Percentiles rank a stretch among this genome's conserved stretches.
These are phyloP conservation scores for Cladophialophora psammophila DNA, from an alignment of 2,329 filamentous ascomycete genomes.

Conservation along the genomic window DNA sequence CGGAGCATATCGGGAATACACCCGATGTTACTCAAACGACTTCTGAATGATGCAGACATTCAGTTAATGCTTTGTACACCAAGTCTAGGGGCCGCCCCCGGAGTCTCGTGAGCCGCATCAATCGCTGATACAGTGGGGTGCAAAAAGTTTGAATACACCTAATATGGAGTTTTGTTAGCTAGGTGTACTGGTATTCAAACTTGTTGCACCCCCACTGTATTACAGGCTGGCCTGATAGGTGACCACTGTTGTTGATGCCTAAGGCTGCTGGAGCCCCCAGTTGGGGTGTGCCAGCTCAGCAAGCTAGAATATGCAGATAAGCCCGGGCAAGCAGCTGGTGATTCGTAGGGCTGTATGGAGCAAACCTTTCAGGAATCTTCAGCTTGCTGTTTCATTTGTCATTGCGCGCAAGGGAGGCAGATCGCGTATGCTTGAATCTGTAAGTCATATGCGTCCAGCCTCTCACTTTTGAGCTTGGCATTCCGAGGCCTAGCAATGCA, in stretches of 20 bases:
- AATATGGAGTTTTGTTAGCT: too few relatives aligned
- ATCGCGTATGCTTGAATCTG: conserved; percentile 1
- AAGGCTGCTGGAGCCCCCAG: background rate
- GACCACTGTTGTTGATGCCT: background rate
- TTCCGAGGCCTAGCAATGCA: conserved; percentile 9
- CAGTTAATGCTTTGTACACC: background rate
- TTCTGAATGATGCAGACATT: background rate
- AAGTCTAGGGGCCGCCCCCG: background rate
- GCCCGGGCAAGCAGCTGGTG: background rate
- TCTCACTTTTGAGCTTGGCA: conserved; percentile 26
- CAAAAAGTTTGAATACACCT: too few relatives aligned
- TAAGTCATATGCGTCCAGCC: conserved; percentile 19
- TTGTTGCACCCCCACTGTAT: too few relatives aligned
- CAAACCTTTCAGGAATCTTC: background rate
- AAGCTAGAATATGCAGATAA: conserved; percentile 10
- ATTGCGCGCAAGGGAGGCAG: background rate
- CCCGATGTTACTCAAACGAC: background rate
- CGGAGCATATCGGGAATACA: conserved; percentile 1
- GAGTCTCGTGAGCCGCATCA: background rate
- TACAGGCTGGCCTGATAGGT: background rate
- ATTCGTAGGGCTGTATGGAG: conserved; percentile 3
- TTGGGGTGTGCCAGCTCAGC: conserved; percentile 3
- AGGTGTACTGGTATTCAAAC: too few relatives aligned
- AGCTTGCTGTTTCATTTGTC: conserved; percentile 7
- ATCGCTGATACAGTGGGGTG: too few relatives aligned